phyloP scores from a whole-genome alignment of 441 rosid species.

The Gossypium aridum region DNA sequence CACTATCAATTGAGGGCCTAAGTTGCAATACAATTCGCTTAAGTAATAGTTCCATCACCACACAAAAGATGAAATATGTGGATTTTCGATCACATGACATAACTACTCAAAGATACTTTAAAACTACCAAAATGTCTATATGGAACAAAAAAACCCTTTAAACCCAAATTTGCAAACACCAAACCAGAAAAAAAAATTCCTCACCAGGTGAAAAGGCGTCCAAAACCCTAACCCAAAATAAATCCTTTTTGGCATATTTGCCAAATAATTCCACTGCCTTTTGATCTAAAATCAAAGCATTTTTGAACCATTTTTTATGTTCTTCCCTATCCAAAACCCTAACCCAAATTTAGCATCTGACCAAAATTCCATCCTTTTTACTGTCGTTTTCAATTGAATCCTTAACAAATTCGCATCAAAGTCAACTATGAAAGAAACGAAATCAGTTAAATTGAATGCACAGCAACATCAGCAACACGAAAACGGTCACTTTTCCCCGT shows the following conservation, averaged over 20 bases:
- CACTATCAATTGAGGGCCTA: fast-evolving
- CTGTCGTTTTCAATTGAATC: background rate
- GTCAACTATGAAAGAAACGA: constrained; percentile 62
- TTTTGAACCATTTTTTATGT: background rate
- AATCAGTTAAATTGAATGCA: constrained; percentile 49
- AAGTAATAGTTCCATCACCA: too few species aligned
- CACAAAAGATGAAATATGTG: too few species aligned
- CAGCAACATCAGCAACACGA: constrained; percentile 36
- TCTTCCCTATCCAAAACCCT: background rate
- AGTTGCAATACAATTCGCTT: too few species aligned
- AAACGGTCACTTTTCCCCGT: constrained; percentile 62
- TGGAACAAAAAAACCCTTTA: too few species aligned
- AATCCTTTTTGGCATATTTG: too few species aligned
- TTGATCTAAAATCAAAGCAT: constrained; percentile 19
- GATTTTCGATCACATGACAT: too few species aligned
- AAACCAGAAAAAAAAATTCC: too few species aligned
- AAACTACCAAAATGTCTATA: too few species aligned
- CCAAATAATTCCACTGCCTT: background rate
- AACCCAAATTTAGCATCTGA: background rate
- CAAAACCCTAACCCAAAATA: too few species aligned
- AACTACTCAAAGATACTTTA: too few species aligned
- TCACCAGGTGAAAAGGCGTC: too few species aligned
- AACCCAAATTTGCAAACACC: too few species aligned
- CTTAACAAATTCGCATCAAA: background rate
- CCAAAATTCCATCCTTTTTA: background rate